phyloP scores from a whole-genome alignment of 306 rosid genomes.

The Ammopiptanthus mongolicus region DNA sequence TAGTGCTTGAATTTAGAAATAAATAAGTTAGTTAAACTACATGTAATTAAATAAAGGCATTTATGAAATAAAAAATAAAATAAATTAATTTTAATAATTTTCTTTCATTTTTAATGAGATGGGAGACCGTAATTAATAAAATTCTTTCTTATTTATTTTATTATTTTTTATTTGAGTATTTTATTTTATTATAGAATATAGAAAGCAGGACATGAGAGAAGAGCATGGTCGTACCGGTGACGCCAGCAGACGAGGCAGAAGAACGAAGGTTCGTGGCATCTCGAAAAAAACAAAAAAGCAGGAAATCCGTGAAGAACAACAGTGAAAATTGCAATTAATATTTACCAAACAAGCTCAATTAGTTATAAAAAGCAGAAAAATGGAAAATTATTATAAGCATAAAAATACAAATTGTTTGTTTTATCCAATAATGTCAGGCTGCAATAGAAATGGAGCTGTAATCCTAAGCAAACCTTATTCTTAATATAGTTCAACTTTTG shows the following conservation, averaged over 20 bases:
- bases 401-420: too few species aligned
- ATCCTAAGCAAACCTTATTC: too few species aligned
- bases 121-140: too few species aligned
- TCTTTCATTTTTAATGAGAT: too few species aligned
- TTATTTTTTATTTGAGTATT: not conserved
- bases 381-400: not conserved
- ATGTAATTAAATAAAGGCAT: too few species aligned
- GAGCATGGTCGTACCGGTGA: not conserved
- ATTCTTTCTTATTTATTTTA: not conserved
- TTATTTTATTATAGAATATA: not conserved
- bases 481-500: too few species aligned
- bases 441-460: too few species aligned
- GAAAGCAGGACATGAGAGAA: not conserved
- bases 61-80: too few species aligned
- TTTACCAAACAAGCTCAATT: not conserved
- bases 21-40: too few species aligned
- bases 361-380: not conserved
- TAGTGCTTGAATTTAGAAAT: too few species aligned
- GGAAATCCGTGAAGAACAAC: conserved; percentile 18
- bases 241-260: conserved; percentile 9
- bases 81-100: too few species aligned
- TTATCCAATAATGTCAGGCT: too few species aligned
- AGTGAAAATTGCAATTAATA: not conserved
- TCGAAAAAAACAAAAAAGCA: conserved; percentile 18
- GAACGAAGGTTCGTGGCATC: conserved; percentile 13